These are phyloP conservation scores for Bipolaris gigantea DNA, from an alignment of 2,329 filamentous ascomycete species.

Conservation along the genomic window DNA sequence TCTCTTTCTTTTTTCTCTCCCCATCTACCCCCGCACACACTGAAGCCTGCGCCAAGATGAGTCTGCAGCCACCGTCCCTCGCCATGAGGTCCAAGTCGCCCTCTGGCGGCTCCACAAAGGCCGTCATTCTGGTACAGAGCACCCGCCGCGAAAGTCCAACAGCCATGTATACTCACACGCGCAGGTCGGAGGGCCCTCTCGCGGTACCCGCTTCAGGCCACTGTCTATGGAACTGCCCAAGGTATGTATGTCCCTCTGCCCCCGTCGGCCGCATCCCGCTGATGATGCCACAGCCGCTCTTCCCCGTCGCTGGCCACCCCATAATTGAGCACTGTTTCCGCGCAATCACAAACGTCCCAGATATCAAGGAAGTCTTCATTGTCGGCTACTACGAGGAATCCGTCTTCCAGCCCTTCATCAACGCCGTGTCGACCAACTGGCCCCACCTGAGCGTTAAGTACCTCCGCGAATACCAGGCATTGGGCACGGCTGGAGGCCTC, in stretches of 20 bases:
- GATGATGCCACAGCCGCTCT: conserved; percentile 70
- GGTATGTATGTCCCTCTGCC: conserved; percentile 54
- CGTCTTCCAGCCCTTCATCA: conserved; percentile 98
- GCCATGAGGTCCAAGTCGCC: conserved; percentile 41
- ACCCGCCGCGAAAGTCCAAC: conserved; percentile 5
- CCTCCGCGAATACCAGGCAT: conserved; percentile 92
- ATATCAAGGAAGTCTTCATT: conserved; percentile 94
- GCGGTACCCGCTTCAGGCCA: conserved; percentile 93
- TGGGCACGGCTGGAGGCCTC: conserved; percentile 92
- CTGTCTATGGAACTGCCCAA: conserved; percentile 95
- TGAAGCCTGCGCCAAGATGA: conserved; percentile 30
- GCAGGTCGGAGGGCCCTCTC: conserved; percentile 90
- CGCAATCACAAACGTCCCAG: conserved; percentile 85
- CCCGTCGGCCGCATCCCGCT: conserved; percentile 19
- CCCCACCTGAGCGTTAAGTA: conserved; percentile 90
- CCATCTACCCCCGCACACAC: background rate
- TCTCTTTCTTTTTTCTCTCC: background rate
- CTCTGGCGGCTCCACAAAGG: conserved; percentile 69
- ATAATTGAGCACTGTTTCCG: conserved; percentile 98
- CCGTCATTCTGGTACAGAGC: conserved; percentile 80
- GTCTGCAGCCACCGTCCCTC: conserved; percentile 44
- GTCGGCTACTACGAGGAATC: conserved; percentile 99
- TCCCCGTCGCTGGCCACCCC: conserved; percentile 96
- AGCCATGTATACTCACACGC: conserved; percentile 29
- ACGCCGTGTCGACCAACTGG: conserved; percentile 81